A percentile compares a stretch with the other conserved stretches of the same genome.
Evolutionary conservation across 257 asterid genomes (phyloP).

Genomic region (Eucommia ulmoides): DNA sequence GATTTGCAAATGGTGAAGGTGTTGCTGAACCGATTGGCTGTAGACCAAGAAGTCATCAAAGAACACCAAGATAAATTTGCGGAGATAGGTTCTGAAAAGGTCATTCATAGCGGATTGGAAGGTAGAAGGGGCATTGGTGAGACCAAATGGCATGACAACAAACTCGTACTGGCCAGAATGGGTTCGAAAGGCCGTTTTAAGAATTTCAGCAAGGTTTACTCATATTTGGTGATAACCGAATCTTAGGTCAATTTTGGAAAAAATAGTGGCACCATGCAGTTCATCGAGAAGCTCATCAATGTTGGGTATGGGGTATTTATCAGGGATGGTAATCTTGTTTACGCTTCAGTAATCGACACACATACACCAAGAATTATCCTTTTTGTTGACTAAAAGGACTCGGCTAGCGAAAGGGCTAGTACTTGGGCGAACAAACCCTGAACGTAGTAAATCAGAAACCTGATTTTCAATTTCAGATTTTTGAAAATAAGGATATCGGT

Average conservation of each 20-base stretch:
- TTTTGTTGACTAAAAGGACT: too few relatives aligned
- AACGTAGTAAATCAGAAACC: too few relatives aligned
- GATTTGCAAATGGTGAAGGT: background rate
- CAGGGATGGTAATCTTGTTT: background rate
- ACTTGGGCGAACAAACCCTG: too few relatives aligned
- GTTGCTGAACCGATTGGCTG: background rate
- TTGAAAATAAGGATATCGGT: too few relatives aligned
- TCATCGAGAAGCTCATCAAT: constrained; percentile 1
- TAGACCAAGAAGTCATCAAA: constrained; percentile 10
- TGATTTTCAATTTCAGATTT: too few relatives aligned
- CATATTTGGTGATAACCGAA: background rate
- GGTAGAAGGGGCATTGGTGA: too few relatives aligned
- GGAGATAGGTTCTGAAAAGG: background rate
- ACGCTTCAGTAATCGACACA: background rate
- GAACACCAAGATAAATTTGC: constrained; percentile 11
- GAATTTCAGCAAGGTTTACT: background rate
- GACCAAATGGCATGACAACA: too few relatives aligned
- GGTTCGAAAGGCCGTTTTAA: constrained; percentile 3
- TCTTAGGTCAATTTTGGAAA: too few relatives aligned
- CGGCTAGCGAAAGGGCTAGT: too few relatives aligned
- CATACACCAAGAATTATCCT: too few relatives aligned
- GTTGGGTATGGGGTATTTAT: constrained; percentile 2
- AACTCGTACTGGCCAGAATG: background rate
- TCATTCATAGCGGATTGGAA: constrained; percentile 11
- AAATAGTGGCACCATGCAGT: background rate